Percentiles rank a stretch among this genome's conserved stretches.
phyloP scores from a whole-genome alignment of 371 early-diverging fungal genomes.

The Coemansia linderi region DNA sequence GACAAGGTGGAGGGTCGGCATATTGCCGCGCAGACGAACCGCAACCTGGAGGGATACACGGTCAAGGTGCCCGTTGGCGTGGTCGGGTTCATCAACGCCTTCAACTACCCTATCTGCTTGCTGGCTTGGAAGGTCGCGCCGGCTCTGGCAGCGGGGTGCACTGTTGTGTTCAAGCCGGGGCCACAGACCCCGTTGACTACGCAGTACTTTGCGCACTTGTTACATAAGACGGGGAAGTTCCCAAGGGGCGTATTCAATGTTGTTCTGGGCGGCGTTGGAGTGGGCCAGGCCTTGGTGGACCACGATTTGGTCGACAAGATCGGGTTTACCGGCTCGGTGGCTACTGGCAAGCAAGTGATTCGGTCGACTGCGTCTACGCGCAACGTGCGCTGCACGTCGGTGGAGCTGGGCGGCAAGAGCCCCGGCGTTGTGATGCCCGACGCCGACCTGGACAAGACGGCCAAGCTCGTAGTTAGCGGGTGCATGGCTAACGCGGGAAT shows the following conservation, averaged over 20 bases:
- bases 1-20: constrained; percentile 73
- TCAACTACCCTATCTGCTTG: constrained; percentile 84
- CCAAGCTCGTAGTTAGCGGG: constrained; percentile 69
- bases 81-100: constrained; percentile 76
- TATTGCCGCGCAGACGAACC: constrained; percentile 53
- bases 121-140: constrained; percentile 87
- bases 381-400: constrained; percentile 73
- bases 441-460: constrained; percentile 78
- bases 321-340: constrained; percentile 66
- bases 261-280: constrained; percentile 62
- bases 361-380: constrained; percentile 66
- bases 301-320: constrained; percentile 63
- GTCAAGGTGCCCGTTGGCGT: constrained; percentile 80
- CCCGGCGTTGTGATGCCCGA: constrained; percentile 84
- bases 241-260: constrained; percentile 77
- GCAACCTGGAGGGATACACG: constrained; percentile 62
- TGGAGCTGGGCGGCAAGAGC: constrained; percentile 92
- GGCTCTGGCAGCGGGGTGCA: constrained; percentile 74
- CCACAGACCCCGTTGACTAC: constrained; percentile 68
- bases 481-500: constrained; percentile 84
- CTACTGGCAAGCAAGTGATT: constrained; percentile 78
- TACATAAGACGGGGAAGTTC: constrained; percentile 55
- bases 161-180: constrained; percentile 67
- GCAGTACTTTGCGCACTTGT: constrained; percentile 58
- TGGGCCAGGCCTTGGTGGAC: constrained; percentile 60